Base-by-base conservation (phyloP, 1,139 yeast species). In the Suhomyces yuchorum region DNA sequence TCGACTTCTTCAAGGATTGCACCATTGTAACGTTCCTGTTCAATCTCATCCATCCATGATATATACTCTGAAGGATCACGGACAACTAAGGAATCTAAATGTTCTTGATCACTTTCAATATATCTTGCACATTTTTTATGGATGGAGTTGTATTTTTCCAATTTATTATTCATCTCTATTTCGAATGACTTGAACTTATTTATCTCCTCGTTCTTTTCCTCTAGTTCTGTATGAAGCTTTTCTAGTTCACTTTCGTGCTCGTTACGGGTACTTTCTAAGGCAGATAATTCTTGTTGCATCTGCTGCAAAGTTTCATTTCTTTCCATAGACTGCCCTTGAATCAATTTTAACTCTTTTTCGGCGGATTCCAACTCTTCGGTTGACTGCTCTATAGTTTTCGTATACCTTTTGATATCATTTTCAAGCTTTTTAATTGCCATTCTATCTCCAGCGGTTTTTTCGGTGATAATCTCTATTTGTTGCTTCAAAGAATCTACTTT, bases 401-500 rank as follows among this genome's bases (percentile, higher is more conserved):
- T 65, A 47, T 80, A 77, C 56, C 85, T 78, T 53, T 77, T 80
- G 37, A 84, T 65, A 50, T 87, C 96, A 62, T 80, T 86, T 54
- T 80, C 84, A 8, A 85, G 68, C 62, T 89, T 92, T 43, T 84
- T 78, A 37, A 78, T 64, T n/a, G 81, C 71, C 58, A 85, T 68
- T 51, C 77, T 80, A 49, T 84, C 89, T 40, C 78, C 80, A 3
- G 86, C 76, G n/a, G 83, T 73, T 55, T 82, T 84, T 37, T 82
- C 82, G 32, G 70, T 73, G 19, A 82, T 68, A 18, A 87, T 78
- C 50, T 85, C 88, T 39, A 88, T 78, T 57, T 82, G 80, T 57
- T 87, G 90, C 42, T 75, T 74, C 35, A 87, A 73, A 1, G 95
- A 86, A 58, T 85, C 93, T 11, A 93, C 97, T 58, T 84, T 87